Conservation (phyloP, 1,139 yeast genomes). For the Magnusiomyces fungicola region DNA sequence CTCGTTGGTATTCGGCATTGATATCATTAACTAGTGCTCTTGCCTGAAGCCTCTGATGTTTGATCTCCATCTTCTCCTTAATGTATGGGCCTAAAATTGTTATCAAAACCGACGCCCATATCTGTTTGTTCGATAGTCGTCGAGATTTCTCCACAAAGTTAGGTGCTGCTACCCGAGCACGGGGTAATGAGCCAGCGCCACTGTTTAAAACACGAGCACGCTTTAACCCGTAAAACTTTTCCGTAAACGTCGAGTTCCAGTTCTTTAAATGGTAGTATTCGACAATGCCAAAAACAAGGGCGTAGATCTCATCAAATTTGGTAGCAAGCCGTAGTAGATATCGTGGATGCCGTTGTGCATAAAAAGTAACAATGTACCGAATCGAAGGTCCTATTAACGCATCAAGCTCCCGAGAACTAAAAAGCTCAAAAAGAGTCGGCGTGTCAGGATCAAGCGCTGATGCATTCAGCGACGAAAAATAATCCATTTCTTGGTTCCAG, state of each 20-base stretch:
- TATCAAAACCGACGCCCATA: conserved; percentile 52
- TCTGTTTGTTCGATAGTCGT: conserved; percentile 48
- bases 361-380: conserved; percentile 71
- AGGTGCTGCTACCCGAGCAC: conserved; percentile 33
- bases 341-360: conserved; percentile 72
- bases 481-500: too few relatives aligned
- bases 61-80: conserved; percentile 57
- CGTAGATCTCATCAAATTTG: conserved; percentile 68
- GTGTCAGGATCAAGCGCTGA: conserved; percentile 64
- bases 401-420: conserved; percentile 75
- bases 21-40: conserved; percentile 46
- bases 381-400: conserved; percentile 74
- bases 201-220: conserved; percentile 38
- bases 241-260: conserved; percentile 87
- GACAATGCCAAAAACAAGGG: conserved; percentile 53
- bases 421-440: conserved; percentile 77
- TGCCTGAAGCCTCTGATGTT: conserved; percentile 60
- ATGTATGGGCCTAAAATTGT: conserved; percentile 63
- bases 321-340: conserved; percentile 56
- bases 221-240: conserved; percentile 85
- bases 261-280: conserved; percentile 65
- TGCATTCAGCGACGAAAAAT: conserved; percentile 73
- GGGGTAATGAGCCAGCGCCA: conserved; percentile 17
- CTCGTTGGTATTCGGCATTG: conserved; percentile 32
- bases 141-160: conserved; percentile 49